Evolutionary conservation across 495 filamentous ascomycete species (phyloP).

Genomic region (Annulohypoxylon moriforme): DNA sequence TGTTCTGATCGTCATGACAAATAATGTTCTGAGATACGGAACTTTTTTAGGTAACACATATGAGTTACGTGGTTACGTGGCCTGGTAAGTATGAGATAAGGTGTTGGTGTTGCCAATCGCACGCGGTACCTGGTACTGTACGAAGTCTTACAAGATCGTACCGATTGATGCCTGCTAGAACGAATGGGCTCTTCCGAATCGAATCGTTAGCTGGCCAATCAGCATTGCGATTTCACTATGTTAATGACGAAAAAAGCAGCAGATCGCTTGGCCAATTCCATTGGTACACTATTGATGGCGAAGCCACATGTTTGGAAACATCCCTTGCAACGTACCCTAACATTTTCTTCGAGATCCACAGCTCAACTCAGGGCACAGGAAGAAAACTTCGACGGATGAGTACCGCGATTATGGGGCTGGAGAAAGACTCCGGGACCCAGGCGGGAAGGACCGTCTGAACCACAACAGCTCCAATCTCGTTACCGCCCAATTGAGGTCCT

Average conservation of each 20-base stretch:
- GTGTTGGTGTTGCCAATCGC: slow-evolving; percentile 6
- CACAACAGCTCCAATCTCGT: neutral
- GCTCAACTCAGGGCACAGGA: slow-evolving; percentile 3
- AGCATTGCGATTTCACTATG: neutral
- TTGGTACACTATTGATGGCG: slow-evolving; percentile 16
- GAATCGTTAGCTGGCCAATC: slow-evolving; percentile 35
- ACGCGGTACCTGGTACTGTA: neutral
- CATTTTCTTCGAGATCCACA: slow-evolving; percentile 20
- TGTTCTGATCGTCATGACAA: no score
- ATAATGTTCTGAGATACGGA: no score
- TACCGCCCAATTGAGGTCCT: neutral
- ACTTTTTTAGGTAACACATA: neutral
- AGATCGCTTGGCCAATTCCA: neutral
- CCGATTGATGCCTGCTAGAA: slow-evolving; percentile 1
- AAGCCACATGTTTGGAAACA: slow-evolving; percentile 11
- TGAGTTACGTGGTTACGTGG: slow-evolving; percentile 2
- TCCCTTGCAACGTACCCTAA: slow-evolving; percentile 14
- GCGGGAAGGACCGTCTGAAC: slow-evolving; percentile 25
- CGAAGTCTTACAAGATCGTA: neutral
- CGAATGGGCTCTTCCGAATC: slow-evolving; percentile 17
- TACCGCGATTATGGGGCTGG: slow-evolving; percentile 9
- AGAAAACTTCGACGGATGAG: slow-evolving; percentile 4
- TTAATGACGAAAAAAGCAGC: slow-evolving; percentile 27
- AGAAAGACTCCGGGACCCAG: slow-evolving; percentile 19
- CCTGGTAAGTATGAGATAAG: neutral